Evolutionary conservation across 495 filamentous ascomycete species (phyloP).

Genomic region (Penicillium chermesinum): DNA sequence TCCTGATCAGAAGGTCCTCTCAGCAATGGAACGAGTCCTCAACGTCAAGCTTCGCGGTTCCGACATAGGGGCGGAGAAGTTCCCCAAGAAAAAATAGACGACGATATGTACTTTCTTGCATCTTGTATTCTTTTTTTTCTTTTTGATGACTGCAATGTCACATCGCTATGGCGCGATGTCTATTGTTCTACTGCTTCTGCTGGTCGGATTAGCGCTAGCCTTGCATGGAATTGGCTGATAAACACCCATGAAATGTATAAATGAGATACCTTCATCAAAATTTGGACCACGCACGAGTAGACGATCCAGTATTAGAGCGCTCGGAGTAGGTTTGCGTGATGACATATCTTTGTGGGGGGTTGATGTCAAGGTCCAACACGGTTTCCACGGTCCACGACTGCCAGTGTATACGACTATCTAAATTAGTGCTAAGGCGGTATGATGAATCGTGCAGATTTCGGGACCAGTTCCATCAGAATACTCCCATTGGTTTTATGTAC

Average conservation of each 20-base stretch:
- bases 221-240: constrained; percentile 29
- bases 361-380: neutral
- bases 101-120: constrained; percentile 15
- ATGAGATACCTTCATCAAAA: constrained; percentile 24
- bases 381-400: too few species aligned
- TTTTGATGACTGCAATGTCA: constrained; percentile 25
- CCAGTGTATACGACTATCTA: too few species aligned
- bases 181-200: constrained; percentile 22
- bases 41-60: constrained; percentile 77
- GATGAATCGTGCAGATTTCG: too few species aligned
- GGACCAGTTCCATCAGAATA: too few species aligned
- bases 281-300: neutral
- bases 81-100: constrained; percentile 62
- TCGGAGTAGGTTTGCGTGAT: neutral
- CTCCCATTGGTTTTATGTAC: too few species aligned
- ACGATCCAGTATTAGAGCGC: neutral
- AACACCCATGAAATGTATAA: constrained; percentile 26
- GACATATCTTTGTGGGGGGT: neutral
- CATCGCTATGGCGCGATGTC: constrained; percentile 11
- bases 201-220: constrained; percentile 39
- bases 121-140: constrained; percentile 10
- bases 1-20: constrained; percentile 80
- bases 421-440: too few species aligned
- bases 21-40: constrained; percentile 74
- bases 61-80: constrained; percentile 72